Percentiles rank a stretch among this genome's conserved stretches.
Evolutionary conservation across 2,329 filamentous ascomycete genomes (phyloP).

Genomic region (Botrytis elliptica): DNA sequence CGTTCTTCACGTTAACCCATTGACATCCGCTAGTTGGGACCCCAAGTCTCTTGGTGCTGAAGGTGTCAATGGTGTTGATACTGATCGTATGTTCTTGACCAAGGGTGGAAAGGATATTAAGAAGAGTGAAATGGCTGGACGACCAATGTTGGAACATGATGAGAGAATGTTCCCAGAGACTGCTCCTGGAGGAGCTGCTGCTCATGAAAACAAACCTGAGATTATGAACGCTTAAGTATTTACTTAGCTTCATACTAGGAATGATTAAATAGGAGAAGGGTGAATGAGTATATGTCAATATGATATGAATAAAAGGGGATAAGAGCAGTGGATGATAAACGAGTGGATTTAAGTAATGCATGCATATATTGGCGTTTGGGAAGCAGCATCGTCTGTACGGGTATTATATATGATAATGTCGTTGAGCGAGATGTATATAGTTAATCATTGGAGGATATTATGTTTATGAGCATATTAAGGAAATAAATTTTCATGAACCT

Average conservation of each 20-base stretch:
- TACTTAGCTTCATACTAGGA: not conserved
- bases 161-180: constrained; percentile 27
- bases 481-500: constrained; percentile 3
- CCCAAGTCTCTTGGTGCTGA: constrained; percentile 25
- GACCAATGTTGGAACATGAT: constrained; percentile 29
- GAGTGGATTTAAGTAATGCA: not conserved
- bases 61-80: constrained; percentile 23
- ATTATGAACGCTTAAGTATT: not conserved
- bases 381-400: constrained; percentile 4
- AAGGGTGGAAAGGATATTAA: constrained; percentile 26
- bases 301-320: not conserved
- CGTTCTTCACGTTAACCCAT: constrained; percentile 49
- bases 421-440: not conserved
- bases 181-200: not conserved
- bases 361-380: constrained; percentile 6
- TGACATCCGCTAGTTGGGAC: constrained; percentile 38
- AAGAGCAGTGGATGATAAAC: not conserved
- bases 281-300: not conserved
- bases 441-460: not conserved
- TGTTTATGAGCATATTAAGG: not conserved
- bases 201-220: not conserved
- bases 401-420: constrained; percentile 8
- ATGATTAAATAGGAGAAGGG: not conserved
- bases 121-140: constrained; percentile 24
- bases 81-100: constrained; percentile 25